A percentile compares a stretch with the other conserved stretches of the same genome.
Evolutionary conservation across 331 rosid genomes (phyloP).

Genomic region (Arachis monticola): DNA sequence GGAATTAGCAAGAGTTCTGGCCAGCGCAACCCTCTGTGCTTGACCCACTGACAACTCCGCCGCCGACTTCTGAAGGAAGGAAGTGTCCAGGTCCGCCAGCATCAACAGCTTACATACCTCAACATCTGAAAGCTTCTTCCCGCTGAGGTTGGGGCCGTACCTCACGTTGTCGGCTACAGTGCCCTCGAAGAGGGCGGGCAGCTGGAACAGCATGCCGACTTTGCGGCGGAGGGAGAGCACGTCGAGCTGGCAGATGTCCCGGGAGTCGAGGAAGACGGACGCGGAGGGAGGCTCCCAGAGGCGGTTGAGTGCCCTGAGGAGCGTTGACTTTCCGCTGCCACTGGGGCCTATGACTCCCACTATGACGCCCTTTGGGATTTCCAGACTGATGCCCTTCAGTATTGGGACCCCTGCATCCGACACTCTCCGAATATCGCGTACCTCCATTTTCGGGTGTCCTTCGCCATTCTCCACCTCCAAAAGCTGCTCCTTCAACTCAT

Average conservation of each 20-base stretch:
- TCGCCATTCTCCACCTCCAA: constrained; percentile 46
- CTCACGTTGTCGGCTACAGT: constrained; percentile 82
- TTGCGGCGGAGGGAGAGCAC: constrained; percentile 84
- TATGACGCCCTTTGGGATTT: constrained; percentile 66
- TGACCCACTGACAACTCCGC: constrained; percentile 91
- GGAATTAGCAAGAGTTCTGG: constrained; percentile 85
- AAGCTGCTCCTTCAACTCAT: constrained; percentile 53
- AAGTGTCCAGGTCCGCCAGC: constrained; percentile 74
- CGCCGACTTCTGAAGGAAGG: constrained; percentile 61
- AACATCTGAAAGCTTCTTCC: constrained; percentile 63
- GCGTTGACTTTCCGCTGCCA: constrained; percentile 92
- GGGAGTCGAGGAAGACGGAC: constrained; percentile 71
- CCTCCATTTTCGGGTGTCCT: constrained; percentile 48
- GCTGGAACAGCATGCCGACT: constrained; percentile 97
- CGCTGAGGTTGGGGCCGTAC: constrained; percentile 80
- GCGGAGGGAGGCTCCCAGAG: constrained; percentile 88
- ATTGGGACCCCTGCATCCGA: constrained; percentile 62
- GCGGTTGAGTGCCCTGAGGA: constrained; percentile 78
- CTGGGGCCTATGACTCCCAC: constrained; percentile 91
- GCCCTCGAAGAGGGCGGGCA: constrained; percentile 93
- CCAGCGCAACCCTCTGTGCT: constrained; percentile 95
- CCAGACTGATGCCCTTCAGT: constrained; percentile 63
- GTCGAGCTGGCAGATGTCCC: constrained; percentile 63
- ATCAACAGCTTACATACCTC: constrained; percentile 69
- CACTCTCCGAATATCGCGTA: constrained; percentile 57